Conservation (phyloP, 805 yeast species). For the Candida pini region DNA sequence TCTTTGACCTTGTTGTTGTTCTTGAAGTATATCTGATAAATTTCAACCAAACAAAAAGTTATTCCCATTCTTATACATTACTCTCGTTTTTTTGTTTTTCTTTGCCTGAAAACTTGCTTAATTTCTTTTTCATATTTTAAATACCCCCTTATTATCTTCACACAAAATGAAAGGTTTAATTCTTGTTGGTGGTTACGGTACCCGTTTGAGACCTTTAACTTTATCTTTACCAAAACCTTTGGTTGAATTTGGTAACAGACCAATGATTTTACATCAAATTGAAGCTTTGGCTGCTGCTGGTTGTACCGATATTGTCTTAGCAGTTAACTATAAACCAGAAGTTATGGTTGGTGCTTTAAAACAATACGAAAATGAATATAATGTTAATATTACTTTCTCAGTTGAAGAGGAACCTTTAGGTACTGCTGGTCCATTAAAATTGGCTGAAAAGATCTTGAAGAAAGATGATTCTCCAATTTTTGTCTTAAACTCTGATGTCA, state of each 20-base stretch:
- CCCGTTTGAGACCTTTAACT: conserved; percentile 98
- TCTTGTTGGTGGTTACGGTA: conserved; percentile 99
- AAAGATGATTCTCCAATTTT: conserved; percentile 97
- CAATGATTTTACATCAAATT: conserved; percentile 98
- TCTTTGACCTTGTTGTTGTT: conserved; percentile 12
- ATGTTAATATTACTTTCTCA: conserved; percentile 91
- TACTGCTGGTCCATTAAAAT: conserved; percentile 98
- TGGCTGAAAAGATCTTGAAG: conserved; percentile 88
- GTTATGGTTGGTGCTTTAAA: conserved; percentile 94
- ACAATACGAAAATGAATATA: conserved; percentile 91
- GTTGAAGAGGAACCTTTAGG: conserved; percentile 99
- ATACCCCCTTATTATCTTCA: neutral
- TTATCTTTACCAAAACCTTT: conserved; percentile 93
- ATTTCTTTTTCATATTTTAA: neutral
- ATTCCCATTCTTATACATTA: neutral
- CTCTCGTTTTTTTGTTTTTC: neutral
- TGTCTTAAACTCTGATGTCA: conserved; percentile 96
- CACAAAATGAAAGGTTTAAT: conserved; percentile 84
- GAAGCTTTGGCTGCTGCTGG: conserved; percentile 98
- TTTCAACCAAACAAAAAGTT: too few relatives aligned
- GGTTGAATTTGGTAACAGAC: conserved; percentile 98
- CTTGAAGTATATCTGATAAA: too few relatives aligned
- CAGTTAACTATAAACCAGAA: conserved; percentile 99
- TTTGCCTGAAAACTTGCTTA: neutral
- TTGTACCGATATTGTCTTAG: conserved; percentile 96